phyloP scores from a whole-genome alignment of 306 rosid species.

The Pachyrhizus erosus region DNA sequence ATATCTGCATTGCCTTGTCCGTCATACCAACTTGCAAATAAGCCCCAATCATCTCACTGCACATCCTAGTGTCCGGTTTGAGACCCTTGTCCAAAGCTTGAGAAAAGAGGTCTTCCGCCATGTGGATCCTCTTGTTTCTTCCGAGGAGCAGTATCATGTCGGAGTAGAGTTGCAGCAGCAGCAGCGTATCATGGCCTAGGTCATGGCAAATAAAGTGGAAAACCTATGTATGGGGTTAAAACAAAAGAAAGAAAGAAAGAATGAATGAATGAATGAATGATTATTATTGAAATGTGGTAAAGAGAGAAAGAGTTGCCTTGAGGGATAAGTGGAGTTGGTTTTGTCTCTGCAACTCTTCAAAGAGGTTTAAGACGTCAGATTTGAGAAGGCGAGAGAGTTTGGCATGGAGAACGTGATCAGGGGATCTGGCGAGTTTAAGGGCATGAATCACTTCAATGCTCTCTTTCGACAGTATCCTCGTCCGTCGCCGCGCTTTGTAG shows the following conservation, averaged over 20 bases:
- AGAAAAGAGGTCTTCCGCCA: slow-evolving; percentile 65
- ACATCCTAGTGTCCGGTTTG: slow-evolving; percentile 65
- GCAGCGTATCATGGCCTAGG: slow-evolving; percentile 51
- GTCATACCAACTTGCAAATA: slow-evolving; percentile 58
- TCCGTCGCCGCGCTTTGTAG: slow-evolving; percentile 48
- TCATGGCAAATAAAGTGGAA: slow-evolving; percentile 63
- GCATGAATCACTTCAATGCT: slow-evolving; percentile 74
- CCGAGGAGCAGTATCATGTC: slow-evolving; percentile 68
- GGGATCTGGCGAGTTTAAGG: slow-evolving; percentile 66
- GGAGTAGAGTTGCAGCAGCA: slow-evolving; percentile 59
- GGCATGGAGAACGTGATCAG: slow-evolving; percentile 46
- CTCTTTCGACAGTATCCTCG: slow-evolving; percentile 63
- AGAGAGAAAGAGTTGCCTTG: slow-evolving; percentile 37
- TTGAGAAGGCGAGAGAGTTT: slow-evolving; percentile 67
- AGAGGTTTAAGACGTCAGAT: slow-evolving; percentile 57
- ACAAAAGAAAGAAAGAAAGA: no score
- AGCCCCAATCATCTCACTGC: slow-evolving; percentile 79
- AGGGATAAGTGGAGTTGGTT: slow-evolving; percentile 59
- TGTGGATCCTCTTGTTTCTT: slow-evolving; percentile 59
- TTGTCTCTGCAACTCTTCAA: slow-evolving; percentile 64
- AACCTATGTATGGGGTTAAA: slow-evolving; percentile 46
- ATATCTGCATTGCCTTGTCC: slow-evolving; percentile 67
- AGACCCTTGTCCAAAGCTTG: slow-evolving; percentile 54
- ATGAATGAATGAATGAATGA: neutral
- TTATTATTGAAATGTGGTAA: neutral